These are phyloP conservation scores for Westerdykella ornata DNA, from an alignment of 2,329 filamentous ascomycete genomes.

Conservation along the genomic window DNA sequence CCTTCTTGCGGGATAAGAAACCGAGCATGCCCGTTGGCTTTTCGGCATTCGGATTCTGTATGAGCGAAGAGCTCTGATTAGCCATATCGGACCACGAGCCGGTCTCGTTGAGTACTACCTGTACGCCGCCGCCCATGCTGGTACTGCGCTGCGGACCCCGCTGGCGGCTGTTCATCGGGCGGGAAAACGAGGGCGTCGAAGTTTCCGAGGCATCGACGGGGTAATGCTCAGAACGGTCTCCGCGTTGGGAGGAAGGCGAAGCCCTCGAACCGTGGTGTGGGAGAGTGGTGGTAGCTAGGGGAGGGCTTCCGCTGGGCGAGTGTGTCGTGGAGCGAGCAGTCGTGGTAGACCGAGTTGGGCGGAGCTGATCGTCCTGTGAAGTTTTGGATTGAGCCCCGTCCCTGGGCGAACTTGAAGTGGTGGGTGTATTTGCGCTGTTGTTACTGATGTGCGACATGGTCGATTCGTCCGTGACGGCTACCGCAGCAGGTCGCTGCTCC, in stretches of 20 bases:
- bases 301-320: slow-evolving; percentile 45
- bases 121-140: slow-evolving; percentile 75
- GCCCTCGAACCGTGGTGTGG: slow-evolving; percentile 16
- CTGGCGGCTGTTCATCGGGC: slow-evolving; percentile 42
- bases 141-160: slow-evolving; percentile 62
- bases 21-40: slow-evolving; percentile 76
- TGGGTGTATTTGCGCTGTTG: slow-evolving; percentile 28
- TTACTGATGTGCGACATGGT: slow-evolving; percentile 30
- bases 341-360: slow-evolving; percentile 30
- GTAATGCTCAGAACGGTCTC: slow-evolving; percentile 33
- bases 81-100: slow-evolving; percentile 90
- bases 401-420: slow-evolving; percentile 26
- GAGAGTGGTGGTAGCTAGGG: slow-evolving; percentile 29
- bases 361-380: slow-evolving; percentile 36
- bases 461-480: slow-evolving; percentile 22
- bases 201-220: slow-evolving; percentile 26
- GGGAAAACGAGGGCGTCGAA: slow-evolving; percentile 31
- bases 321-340: slow-evolving; percentile 41
- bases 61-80: slow-evolving; percentile 68
- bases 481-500: slow-evolving; percentile 55
- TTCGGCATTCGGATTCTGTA: slow-evolving; percentile 39
- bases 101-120: slow-evolving; percentile 82
- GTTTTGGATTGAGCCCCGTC: slow-evolving; percentile 27
- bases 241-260: slow-evolving; percentile 32
- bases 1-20: slow-evolving; percentile 83